Evolutionary conservation across 2,329 filamentous ascomycete species (phyloP), one percentile per base, ranked within the genome.

Genomic region (Coniochaeta hoffmannii): DNA sequence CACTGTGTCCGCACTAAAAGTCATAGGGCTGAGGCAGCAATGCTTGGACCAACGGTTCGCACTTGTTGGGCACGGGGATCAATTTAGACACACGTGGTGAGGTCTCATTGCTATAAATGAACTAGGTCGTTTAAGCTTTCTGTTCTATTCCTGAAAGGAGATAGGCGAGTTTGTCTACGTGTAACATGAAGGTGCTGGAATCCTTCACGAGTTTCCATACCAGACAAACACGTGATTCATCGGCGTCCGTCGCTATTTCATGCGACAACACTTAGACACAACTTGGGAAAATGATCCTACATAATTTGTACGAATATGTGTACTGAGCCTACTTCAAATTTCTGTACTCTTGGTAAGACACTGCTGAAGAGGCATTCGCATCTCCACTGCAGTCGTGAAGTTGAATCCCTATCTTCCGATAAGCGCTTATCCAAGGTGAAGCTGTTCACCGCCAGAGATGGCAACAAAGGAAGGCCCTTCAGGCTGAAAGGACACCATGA

Each of bases 401-500:
- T 2, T 22, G 10, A 41, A 41, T 11, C 15, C 22, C 5, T 12
- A 4, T 28, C 22, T 46, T 46, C 41, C 19, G 41, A 28, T 26
- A 46, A 28, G 41, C 34, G 34, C 41, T 44, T 46, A 46, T 28
- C 22, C 2, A 46, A 46, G 41, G 41, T 46, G 41, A 46, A 28
- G 41, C 41, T 28, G 41, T 9, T 46, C 24, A 24, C 14, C 22
- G 14, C n/a, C 19, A 28, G 19, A 46, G 26, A 46, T 28, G 41
- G 22, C 26, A 22, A 46, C 26, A 15, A 46, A 46, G 7, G 10
- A 22, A 19, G 31, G 17, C 35, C 41, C 34, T 53, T 38, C 51
- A 35, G 51, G 32, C 51, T 53, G 51, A 53, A 53, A 41, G 17
- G 24, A 17, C 31, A 30, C 32, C 24, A 53, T 53, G 51, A 53